Evolutionary conservation across 225 moss, liverwort and hornwort species (phyloP), one percentile per base, ranked within the genome.

Genomic region (Lunularia cruciata): DNA sequence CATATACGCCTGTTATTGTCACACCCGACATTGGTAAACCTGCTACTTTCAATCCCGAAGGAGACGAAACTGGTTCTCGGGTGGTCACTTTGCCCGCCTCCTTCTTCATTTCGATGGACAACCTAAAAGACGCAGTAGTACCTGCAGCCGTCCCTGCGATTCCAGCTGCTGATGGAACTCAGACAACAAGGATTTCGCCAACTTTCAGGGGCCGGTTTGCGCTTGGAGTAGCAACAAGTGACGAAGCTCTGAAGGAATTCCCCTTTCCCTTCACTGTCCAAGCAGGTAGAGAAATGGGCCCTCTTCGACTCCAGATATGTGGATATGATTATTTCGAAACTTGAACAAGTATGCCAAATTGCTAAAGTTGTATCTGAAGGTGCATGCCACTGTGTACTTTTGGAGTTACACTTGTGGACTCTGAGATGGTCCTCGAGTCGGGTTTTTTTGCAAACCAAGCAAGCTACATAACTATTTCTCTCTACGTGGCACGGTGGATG

Each of bases 111-210:
- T 43, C 7, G 12, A 43, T 15, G 12, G 9, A 43, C 7, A 7
- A 43, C 43, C 43, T 7, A 43, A 7, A 7, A 7, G 43, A 43
- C 43, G 12, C 60, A 37, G 30, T 3, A 20, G 22, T 18, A 20
- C 3, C 60, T 60, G 35, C n/a, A 1, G 1, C 34, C 1, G n/a
- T 18, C 34, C 15, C 19, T 19, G n/a, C 37, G 16, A 35, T 10
- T 36, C 60, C 60, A 20, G 37, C 60, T 35, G 60, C 35, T 60
- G n/a, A 7, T 14, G 60, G 60, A 20, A 60, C 34, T 37, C 60
- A 37, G 37, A 6, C 16, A 6, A n/a, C 37, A 11, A 60, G 19
- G 6, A 35, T 60, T 11, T 3, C 60, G 8, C 35, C 60, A 60
- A n/a, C 20, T 1, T 8, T 11, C 6, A 37, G 16, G 8, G 60